A percentile compares a stretch with the other conserved stretches of the same genome.
These are phyloP conservation scores for Simmondsia chinensis DNA, from an alignment of 148 eudicot genomes.

Conservation along the genomic window DNA sequence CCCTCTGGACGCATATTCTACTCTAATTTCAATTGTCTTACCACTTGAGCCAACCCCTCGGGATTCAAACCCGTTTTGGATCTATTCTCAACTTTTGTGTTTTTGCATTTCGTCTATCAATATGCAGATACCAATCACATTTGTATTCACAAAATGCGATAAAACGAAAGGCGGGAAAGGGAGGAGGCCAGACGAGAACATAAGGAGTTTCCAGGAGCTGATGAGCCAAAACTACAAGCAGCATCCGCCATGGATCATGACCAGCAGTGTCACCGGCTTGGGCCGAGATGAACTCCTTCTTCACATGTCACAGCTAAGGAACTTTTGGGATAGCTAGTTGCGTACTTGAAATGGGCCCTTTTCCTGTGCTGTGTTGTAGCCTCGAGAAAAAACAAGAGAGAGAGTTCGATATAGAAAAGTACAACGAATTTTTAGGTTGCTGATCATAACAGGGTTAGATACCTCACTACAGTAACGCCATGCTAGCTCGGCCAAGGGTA, in stretches of 20 bases:
- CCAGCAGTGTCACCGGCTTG: constrained; percentile 76
- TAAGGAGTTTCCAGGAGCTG: constrained; percentile 55
- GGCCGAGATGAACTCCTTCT: constrained; percentile 89
- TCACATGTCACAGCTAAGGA: constrained; percentile 94
- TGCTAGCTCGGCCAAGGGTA: too few relatives aligned
- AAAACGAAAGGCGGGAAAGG: constrained; percentile 73
- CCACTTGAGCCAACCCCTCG: too few relatives aligned
- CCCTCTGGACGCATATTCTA: too few relatives aligned
- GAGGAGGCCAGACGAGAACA: constrained; percentile 69
- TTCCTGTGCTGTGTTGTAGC: too few relatives aligned
- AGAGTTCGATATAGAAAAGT: too few relatives aligned
- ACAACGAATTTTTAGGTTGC: too few relatives aligned
- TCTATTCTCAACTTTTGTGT: not conserved
- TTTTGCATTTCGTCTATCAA: not conserved
- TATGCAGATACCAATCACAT: constrained; percentile 84
- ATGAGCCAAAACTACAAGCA: constrained; percentile 41
- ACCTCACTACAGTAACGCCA: too few relatives aligned
- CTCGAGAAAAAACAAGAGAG: too few relatives aligned
- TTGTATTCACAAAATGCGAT: constrained; percentile 93
- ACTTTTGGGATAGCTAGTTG: constrained; percentile 68
- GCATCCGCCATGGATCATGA: constrained; percentile 96
- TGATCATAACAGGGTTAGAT: too few relatives aligned
- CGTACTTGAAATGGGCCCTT: too few relatives aligned
- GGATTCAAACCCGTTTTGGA: not conserved
- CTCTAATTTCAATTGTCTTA: too few relatives aligned